Evolutionary conservation across 441 rosid species (phyloP), one percentile per base, ranked within the genome.

Genomic region (Corymbia calophylla): DNA sequence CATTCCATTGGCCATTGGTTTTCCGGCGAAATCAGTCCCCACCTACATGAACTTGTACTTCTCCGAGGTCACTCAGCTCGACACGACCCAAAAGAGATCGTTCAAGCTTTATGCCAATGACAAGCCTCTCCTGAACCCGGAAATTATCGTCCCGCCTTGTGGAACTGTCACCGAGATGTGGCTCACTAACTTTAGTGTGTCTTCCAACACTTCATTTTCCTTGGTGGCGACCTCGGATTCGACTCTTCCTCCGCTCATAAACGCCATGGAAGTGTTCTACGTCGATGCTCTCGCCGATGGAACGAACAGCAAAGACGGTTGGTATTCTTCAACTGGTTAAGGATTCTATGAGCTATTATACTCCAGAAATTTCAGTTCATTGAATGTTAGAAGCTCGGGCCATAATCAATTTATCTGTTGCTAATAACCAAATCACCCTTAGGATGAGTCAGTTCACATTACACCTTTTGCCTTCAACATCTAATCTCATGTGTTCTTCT

Each of bases 181-280:
- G 25, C 10, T 92, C 70, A 27, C 81, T 17, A 91, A 90, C 87
- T 29, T 87, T 23, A 86, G 58, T 21, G 92, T 90, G 5, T 88
- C 92, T 54, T 82, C 87, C 4, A 90, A 51, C 80, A 92, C 94
- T 18, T 87, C 89, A 16, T 86, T 96, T 64, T 87, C 89, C 31
- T 87, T 94, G 87, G 88, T 86, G 8, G 90, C 96, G 5, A 81
- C 94, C 31, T n/a, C 91, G 4, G 92, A 90, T 91, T 96, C 96
- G 8, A 92, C 91, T 29, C 91, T 93, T 86, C 87, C 94, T 35
- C 97, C 95, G 39, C 92, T 96, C 58, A 88, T 95, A 86, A 96
- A 92, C 87, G 96, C 98, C 73, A 66, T 93, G 86, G 96, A 95
- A 90, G 86, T 92, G 29, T 96, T 92, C 66, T 19, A 35, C 23